phyloP scores from a whole-genome alignment of 306 rosid species.

The Dalbergia cultrata region DNA sequence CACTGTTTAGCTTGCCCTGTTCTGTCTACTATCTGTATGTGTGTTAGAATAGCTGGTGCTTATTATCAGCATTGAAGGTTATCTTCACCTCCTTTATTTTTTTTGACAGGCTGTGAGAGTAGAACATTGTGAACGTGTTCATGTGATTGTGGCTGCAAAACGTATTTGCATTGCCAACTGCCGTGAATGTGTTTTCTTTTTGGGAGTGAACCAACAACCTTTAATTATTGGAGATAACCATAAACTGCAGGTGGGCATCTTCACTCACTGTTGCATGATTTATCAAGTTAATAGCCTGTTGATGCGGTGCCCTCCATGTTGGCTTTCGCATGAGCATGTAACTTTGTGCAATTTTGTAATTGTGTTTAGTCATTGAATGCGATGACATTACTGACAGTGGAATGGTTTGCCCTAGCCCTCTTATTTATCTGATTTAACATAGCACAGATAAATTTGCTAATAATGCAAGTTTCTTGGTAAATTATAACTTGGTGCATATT shows the following conservation, averaged over 20 bases:
- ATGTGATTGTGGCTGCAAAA: conserved; percentile 89
- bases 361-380: conserved; percentile 19
- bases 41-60: conserved; percentile 28
- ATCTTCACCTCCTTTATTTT: conserved; percentile 24
- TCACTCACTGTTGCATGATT: conserved; percentile 30
- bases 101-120: conserved; percentile 90
- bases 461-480: conserved; percentile 42
- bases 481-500: not conserved
- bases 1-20: not conserved
- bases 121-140: conserved; percentile 99
- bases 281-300: conserved; percentile 40
- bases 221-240: conserved; percentile 94
- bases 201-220: conserved; percentile 95
- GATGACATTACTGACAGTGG: not conserved
- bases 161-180: conserved; percentile 96
- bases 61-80: conserved; percentile 40
- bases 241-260: conserved; percentile 81
- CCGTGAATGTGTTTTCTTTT: conserved; percentile 91
- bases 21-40: not conserved
- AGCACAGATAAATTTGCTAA: not conserved
- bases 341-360: not conserved
- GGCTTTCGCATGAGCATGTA: conserved; percentile 24
- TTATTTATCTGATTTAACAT: not conserved
- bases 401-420: not conserved
- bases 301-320: conserved; percentile 17